Evolutionary conservation across 2,329 filamentous ascomycete species (phyloP), one percentile per base, ranked within the genome.

Genomic region (Ustulina deusta): DNA sequence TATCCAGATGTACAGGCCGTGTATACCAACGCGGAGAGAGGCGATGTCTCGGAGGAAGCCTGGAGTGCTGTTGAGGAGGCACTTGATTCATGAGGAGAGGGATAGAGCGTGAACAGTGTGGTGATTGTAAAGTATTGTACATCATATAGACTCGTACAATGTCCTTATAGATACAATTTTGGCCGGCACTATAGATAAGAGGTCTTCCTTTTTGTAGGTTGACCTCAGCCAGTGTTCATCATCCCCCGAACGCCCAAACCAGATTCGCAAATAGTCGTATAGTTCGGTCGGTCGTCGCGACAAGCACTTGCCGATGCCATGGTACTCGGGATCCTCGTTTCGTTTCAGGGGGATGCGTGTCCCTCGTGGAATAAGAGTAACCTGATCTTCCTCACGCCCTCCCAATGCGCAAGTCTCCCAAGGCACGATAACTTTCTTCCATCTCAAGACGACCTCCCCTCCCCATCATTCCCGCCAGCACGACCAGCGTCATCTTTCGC

Each of bases 1-100:
- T 85, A 91, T 63, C 81, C 87, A 0, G 92, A 91, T 70, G 89
- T 97, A 48, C 92, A 93, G 75, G 91, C 89, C 36, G 85, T 97
- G 46, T 97, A 94, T 74, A 84, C 90, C 74, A 97, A 97, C 71
- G 82, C 84, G 46, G 78, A 81, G 22, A 83, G 82, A 72, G 88
- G 88, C 25, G 76, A 75, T 9, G 77, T 88, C 46, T 74, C 80
- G 1, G 85, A 89, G 40, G 86, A 86, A 15, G 75, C 81, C 13
- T 90, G 88, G 88, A 81, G 80, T 48, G 81, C 78, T 59, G 77
- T 90, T 72, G 82, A 85, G 68, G 81, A 84, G 63, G 84, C 84
- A 71, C 76, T 90, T 64, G 86, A 87, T 68, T 70, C 63, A 70
- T 75, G 68, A 81, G 77, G 11, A 32, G 29, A 51, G 32, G 29